Conservation (phyloP, 2,329 filamentous ascomycete species). For the Penicillium hesseltinei region DNA sequence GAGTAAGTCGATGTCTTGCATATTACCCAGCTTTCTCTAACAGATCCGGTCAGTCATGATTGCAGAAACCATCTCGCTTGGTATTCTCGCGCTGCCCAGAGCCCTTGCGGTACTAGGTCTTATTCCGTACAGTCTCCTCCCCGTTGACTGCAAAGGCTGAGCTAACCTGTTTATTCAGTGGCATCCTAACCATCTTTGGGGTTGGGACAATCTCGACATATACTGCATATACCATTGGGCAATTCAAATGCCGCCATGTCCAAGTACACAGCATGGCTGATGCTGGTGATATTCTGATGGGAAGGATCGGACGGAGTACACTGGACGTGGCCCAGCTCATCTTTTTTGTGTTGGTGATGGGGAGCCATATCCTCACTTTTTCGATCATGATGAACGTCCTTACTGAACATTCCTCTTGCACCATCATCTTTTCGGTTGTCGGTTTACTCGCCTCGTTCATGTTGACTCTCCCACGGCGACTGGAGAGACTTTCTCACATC, state of each 20-base stretch:
- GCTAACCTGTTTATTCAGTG: constrained; percentile 28
- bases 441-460: constrained; percentile 57
- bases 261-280: constrained; percentile 65
- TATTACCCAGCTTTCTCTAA: background rate
- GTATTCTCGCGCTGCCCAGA: constrained; percentile 54
- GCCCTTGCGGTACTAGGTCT: constrained; percentile 52
- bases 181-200: constrained; percentile 50
- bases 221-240: constrained; percentile 56
- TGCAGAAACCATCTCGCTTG: constrained; percentile 56
- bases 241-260: constrained; percentile 55
- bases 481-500: constrained; percentile 58
- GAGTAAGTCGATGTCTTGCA: constrained; percentile 10
- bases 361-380: constrained; percentile 65
- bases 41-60: constrained; percentile 47
- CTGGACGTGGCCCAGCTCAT: constrained; percentile 59
- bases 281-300: constrained; percentile 60
- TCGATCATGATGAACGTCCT: constrained; percentile 64
- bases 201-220: constrained; percentile 55
- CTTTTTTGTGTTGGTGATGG: constrained; percentile 65
- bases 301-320: constrained; percentile 57
- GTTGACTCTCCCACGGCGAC: constrained; percentile 58
- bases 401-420: constrained; percentile 58
- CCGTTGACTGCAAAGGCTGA: background rate
- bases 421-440: constrained; percentile 58
- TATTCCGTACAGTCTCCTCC: constrained; percentile 40